Conservation (phyloP, 2,329 filamentous ascomycete genomes). For the Diplodia seriata region DNA sequence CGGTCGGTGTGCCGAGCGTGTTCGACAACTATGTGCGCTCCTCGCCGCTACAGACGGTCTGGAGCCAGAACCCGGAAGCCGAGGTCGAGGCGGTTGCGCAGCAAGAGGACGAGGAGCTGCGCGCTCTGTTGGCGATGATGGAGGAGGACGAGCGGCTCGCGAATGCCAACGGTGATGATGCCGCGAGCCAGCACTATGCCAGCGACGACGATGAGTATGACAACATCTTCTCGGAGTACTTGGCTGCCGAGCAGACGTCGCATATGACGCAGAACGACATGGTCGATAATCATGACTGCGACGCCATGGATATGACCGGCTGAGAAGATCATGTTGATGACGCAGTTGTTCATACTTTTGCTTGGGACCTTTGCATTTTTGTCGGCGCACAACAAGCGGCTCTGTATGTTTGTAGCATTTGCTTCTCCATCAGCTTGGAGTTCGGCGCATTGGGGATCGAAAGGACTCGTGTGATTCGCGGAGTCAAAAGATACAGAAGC, state of each 20-base stretch:
- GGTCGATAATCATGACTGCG: slow-evolving; percentile 35
- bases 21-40: slow-evolving; percentile 8
- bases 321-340: not conserved
- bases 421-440: not conserved
- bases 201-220: slow-evolving; percentile 66
- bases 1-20: not conserved
- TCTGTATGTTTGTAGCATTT: slow-evolving; percentile 24
- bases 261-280: slow-evolving; percentile 42
- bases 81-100: slow-evolving; percentile 27
- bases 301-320: slow-evolving; percentile 49
- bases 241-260: slow-evolving; percentile 39
- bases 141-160: slow-evolving; percentile 40
- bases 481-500: slow-evolving; percentile 14
- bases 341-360: not conserved
- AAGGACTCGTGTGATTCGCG: not conserved
- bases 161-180: slow-evolving; percentile 22
- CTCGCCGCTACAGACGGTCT: slow-evolving; percentile 20
- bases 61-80: slow-evolving; percentile 16
- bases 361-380: slow-evolving; percentile 3
- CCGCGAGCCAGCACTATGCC: slow-evolving; percentile 47
- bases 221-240: slow-evolving; percentile 66
- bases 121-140: slow-evolving; percentile 55
- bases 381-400: not conserved
- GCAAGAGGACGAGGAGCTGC: slow-evolving; percentile 45
- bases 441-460: slow-evolving; percentile 5